Conservation (phyloP, 768 basidiomycete genomes). For the Kwoniella botswanensis region DNA sequence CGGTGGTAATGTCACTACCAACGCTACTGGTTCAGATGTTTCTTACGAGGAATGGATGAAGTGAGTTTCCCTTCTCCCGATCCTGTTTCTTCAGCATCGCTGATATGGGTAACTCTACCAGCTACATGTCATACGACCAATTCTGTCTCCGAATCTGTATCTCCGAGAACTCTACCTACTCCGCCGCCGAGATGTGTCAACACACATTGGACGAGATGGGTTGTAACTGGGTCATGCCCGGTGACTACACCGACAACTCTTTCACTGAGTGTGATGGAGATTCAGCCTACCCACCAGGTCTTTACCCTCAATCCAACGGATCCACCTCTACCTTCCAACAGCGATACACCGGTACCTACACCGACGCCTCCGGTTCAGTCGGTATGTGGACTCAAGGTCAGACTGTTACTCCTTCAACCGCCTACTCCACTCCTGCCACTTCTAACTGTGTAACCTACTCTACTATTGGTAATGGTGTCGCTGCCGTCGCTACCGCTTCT, state of each 20-base stretch:
- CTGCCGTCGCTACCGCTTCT: slow-evolving; percentile 22
- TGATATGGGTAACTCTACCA: slow-evolving; percentile 12
- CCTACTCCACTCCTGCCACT: slow-evolving; percentile 56
- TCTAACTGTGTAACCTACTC: slow-evolving; percentile 60
- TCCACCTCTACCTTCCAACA: slow-evolving; percentile 58
- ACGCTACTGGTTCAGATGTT: slow-evolving; percentile 57
- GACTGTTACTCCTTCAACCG: slow-evolving; percentile 56
- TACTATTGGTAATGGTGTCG: slow-evolving; percentile 50
- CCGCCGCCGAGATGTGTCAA: slow-evolving; percentile 58
- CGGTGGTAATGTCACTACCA: slow-evolving; percentile 59
- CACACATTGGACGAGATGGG: slow-evolving; percentile 59
- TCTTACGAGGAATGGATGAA: slow-evolving; percentile 62
- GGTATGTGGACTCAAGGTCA: slow-evolving; percentile 56
- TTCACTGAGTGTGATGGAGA: slow-evolving; percentile 63
- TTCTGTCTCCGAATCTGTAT: slow-evolving; percentile 63
- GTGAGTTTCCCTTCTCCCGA: slow-evolving; percentile 27
- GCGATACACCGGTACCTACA: slow-evolving; percentile 59
- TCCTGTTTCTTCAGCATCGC: not conserved
- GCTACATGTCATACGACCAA: slow-evolving; percentile 61
- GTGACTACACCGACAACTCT: slow-evolving; percentile 58
- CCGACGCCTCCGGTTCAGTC: slow-evolving; percentile 39
- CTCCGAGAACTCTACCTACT: slow-evolving; percentile 59
- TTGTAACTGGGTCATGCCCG: slow-evolving; percentile 58
- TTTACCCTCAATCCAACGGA: slow-evolving; percentile 58
- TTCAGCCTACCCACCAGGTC: slow-evolving; percentile 59